Evolutionary conservation across 2,329 filamentous ascomycete species (phyloP), one percentile per base, ranked within the genome.

Genomic region (Sphaceloma murrayae): DNA sequence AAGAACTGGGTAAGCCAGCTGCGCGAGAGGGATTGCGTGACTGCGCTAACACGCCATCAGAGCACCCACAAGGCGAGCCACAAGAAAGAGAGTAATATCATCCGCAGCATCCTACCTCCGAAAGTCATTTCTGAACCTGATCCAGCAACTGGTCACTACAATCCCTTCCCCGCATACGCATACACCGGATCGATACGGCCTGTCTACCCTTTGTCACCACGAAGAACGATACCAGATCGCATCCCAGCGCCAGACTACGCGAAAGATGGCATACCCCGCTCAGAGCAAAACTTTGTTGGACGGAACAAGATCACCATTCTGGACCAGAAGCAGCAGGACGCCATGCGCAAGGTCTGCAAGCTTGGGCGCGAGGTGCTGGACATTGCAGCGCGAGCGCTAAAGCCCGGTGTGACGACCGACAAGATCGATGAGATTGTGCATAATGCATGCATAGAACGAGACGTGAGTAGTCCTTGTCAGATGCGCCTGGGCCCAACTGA

Each of bases 391-490:
- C 78, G 81, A 10, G 89, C 82, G 42, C 67, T 83, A 34, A 82
- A 80, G 59, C 89, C 91, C n/a, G 91, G 91, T 38, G 82, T 96
- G 24, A 95, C 89, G 5, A 96, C 91, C 5, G 91, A 98, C 60
- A 80, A 93, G 56, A 86, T 98, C 48, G 91, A 98, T 59, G 82
- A 93, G 65, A 72, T 96, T 50, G 88, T 94, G 30, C 91, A 98
- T 69, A 85, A 94, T 55, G 91, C 89, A 42, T 95, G 86, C 60
- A 69, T 96, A 52, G 89, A 95, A 67, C 77, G 91, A 65, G 77
- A 95, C 53, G 89, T 95, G 67, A 67, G 83, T 40, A 5, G 5
- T 4, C 27, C 10, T 17, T 2, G n/a, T 8, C 11, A n/a, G 18
- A 24, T 9, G 10, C 6, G 10, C 17, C 10, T 16, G 18, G 18